These are phyloP conservation scores for Inonotus obliquus DNA, from an alignment of 1,284 basidiomycete genomes.

Conservation along the genomic window DNA sequence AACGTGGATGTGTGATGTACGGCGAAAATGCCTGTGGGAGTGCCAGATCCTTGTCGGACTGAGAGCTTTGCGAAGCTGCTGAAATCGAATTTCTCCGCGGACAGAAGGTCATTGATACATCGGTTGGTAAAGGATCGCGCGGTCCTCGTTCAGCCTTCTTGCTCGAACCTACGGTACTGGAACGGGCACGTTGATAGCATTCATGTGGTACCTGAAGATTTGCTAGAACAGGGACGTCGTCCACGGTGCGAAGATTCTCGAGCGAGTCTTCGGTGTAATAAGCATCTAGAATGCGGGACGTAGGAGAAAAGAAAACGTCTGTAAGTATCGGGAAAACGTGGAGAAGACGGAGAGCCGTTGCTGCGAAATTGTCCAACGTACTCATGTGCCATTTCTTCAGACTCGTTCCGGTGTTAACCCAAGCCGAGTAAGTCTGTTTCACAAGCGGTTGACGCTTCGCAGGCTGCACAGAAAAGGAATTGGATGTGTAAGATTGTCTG, in stretches of 20 bases:
- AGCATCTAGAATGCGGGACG: conserved; percentile 42
- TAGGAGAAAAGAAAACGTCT: background rate
- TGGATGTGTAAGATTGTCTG: conserved; percentile 15
- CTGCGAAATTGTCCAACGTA: background rate
- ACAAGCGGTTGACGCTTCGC: conserved; percentile 27
- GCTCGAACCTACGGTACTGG: conserved; percentile 15
- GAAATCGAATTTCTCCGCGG: conserved; percentile 19
- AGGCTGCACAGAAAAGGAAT: conserved; percentile 15
- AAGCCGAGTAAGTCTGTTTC: conserved; percentile 42
- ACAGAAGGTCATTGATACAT: conserved; percentile 6
- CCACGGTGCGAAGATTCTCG: conserved; percentile 50
- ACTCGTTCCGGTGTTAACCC: conserved; percentile 19
- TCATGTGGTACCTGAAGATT: conserved; percentile 51
- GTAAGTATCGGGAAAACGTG: background rate
- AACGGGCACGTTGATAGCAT: conserved; percentile 59
- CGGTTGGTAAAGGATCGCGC: conserved; percentile 1
- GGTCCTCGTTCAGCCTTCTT: conserved; percentile 12
- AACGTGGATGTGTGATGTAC: conserved; percentile 7
- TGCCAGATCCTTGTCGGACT: conserved; percentile 12
- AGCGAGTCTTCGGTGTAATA: conserved; percentile 65
- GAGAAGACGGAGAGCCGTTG: background rate
- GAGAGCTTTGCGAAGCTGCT: conserved; percentile 14
- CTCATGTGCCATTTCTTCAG: conserved; percentile 22
- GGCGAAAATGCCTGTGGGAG: conserved; percentile 4
- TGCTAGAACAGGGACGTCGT: conserved; percentile 51